Percentiles rank a stretch among this genome's conserved stretches.
These are phyloP conservation scores for Gossypium ekmanianum DNA, from an alignment of 345 rosid genomes.

Conservation along the genomic window DNA sequence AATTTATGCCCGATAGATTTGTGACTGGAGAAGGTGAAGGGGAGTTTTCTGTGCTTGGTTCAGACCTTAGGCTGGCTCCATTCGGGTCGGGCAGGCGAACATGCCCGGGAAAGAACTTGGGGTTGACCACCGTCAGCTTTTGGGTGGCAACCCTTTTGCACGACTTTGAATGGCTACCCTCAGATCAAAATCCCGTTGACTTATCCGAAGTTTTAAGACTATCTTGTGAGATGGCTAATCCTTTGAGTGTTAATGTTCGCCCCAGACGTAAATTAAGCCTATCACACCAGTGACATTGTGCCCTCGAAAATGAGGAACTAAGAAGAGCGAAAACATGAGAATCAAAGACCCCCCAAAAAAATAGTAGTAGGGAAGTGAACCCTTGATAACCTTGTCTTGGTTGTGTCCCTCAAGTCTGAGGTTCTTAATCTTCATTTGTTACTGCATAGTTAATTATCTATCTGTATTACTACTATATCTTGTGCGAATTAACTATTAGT, in stretches of 20 bases:
- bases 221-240: slow-evolving; percentile 81
- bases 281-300: neutral
- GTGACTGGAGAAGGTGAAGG: slow-evolving; percentile 32
- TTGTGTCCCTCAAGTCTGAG: neutral
- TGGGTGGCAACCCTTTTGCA: slow-evolving; percentile 73
- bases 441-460: neutral
- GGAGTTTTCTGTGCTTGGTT: slow-evolving; percentile 72
- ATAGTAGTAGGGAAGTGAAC: neutral
- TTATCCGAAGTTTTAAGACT: slow-evolving; percentile 64
- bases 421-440: neutral
- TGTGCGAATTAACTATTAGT: neutral
- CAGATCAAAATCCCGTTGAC: slow-evolving; percentile 40
- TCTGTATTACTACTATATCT: neutral
- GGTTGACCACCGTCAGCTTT: slow-evolving; percentile 55
- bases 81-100: slow-evolving; percentile 83
- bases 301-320: neutral
- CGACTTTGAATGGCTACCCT: slow-evolving; percentile 58
- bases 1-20: slow-evolving; percentile 67
- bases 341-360: neutral
- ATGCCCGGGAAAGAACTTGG: slow-evolving; percentile 79
- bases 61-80: slow-evolving; percentile 81
- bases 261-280: slow-evolving; percentile 31
- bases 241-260: slow-evolving; percentile 41
- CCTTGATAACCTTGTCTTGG: slow-evolving; percentile 9
- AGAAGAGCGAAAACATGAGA: neutral